phyloP scores from a whole-genome alignment of 192 early-diverging fungal species.

The Chytriomyces confervae region DNA sequence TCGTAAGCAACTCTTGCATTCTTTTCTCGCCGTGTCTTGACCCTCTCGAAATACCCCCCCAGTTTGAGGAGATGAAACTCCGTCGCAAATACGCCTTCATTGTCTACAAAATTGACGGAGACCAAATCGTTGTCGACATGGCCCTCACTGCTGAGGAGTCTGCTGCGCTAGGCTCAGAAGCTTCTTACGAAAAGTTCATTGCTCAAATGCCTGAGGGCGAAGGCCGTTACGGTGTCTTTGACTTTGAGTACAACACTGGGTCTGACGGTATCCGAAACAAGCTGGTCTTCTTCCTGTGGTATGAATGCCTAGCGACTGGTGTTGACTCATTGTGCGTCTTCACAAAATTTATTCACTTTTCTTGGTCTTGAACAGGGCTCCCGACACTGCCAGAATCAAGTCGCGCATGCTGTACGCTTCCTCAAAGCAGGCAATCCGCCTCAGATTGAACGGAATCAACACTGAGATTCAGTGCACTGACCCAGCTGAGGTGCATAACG shows the following conservation, averaged over 20 bases:
- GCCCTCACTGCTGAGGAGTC: slow-evolving; percentile 38
- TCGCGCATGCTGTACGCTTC: slow-evolving; percentile 93
- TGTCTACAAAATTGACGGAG: slow-evolving; percentile 78
- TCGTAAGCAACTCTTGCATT: slow-evolving; percentile 40
- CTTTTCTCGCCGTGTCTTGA: slow-evolving; percentile 68
- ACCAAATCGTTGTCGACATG: slow-evolving; percentile 68
- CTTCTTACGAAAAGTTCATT: slow-evolving; percentile 72
- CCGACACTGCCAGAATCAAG: slow-evolving; percentile 74
- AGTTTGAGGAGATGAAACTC: slow-evolving; percentile 74
- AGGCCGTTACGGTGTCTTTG: slow-evolving; percentile 59
- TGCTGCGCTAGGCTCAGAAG: slow-evolving; percentile 34
- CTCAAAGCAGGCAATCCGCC: slow-evolving; percentile 79
- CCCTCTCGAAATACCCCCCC: no score
- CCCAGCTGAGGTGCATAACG: slow-evolving; percentile 55
- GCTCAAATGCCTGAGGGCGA: slow-evolving; percentile 57
- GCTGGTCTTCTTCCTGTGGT: slow-evolving; percentile 89
- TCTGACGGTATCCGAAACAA: slow-evolving; percentile 79
- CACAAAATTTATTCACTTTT: slow-evolving; percentile 10
- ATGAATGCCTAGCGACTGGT: slow-evolving; percentile 20
- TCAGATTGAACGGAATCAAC: slow-evolving; percentile 72
- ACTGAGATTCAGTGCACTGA: slow-evolving; percentile 89
- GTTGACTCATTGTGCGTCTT: not conserved
- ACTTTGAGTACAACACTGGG: slow-evolving; percentile 77
- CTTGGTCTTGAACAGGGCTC: slow-evolving; percentile 62
- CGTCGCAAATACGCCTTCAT: slow-evolving; percentile 74